phyloP scores from a whole-genome alignment of 1,139 yeast species.

The Yamadazyma blattariae region DNA sequence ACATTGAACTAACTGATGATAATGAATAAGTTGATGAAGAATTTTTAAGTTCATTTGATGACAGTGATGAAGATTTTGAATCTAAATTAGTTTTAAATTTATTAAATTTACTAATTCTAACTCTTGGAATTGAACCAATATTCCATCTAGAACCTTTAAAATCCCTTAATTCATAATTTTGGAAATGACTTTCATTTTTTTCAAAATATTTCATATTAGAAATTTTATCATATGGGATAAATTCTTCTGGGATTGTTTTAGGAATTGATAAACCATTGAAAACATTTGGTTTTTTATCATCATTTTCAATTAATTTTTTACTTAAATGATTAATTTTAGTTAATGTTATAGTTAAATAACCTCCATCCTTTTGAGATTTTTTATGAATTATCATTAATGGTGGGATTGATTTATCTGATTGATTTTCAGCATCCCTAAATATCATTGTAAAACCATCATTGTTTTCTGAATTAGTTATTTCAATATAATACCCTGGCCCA shows the following conservation, averaged over 20 bases:
- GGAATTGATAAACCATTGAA: conserved; percentile 31
- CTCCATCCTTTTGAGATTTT: conserved; percentile 25
- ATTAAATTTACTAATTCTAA: conserved; percentile 19
- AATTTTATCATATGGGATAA: conserved; percentile 21
- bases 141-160: conserved; percentile 32
- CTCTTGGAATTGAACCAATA: conserved; percentile 47
- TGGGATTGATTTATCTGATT: conserved; percentile 16
- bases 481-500: conserved; percentile 57
- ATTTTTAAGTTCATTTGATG: neutral
- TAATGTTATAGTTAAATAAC: conserved; percentile 27
- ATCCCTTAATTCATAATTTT: conserved; percentile 32
- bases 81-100: conserved; percentile 17
- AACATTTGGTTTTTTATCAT: conserved; percentile 4
- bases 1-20: neutral
- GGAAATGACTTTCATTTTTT: conserved; percentile 14
- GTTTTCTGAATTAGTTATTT: conserved; percentile 17
- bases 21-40: neutral
- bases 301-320: conserved; percentile 11
- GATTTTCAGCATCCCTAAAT: conserved; percentile 30
- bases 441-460: conserved; percentile 28
- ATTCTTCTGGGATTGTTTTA: conserved; percentile 21
- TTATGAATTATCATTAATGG: conserved; percentile 32
- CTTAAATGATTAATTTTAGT: conserved; percentile 11
- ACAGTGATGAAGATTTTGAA: conserved; percentile 2
- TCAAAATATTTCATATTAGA: conserved; percentile 10